Base-by-base conservation (phyloP, 306 rosid species). In the Neltuma alba region DNA sequence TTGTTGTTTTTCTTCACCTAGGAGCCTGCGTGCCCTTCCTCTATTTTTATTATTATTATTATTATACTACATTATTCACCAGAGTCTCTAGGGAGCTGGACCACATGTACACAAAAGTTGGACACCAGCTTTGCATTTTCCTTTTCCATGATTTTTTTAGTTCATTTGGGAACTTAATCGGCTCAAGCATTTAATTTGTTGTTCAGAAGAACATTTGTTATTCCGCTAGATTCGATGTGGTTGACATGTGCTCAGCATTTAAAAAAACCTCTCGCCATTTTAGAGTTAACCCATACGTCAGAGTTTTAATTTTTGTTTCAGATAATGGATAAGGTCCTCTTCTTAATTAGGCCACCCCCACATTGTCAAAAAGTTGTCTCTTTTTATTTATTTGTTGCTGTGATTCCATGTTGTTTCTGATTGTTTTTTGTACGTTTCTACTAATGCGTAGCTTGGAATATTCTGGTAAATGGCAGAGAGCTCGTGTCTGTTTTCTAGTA, bases 231-330 rank as follows among this genome's bases (percentile, higher is more conserved):
- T 44, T 68, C 45, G 11, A 55, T 67, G n/a, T 34, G 3, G 55
- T 23, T 55, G 34, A 34, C 76, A 25, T 47, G 70, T 55, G 75
- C 63, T 31, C 14, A 18, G 64, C 78, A 28, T 34, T 75, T n/a
- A n/a, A n/a, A 69, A 25, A 75, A 62, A 62, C 55, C 60, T 40
- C 18, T 68, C 21, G 69, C 74, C 71, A 28, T 47, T 60, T 7
- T 8, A 38, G 61, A 33, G 37, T 47, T 72, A 33, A 20, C 73
- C 34, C 33, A 40, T 44, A 27, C 6, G 54, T 28, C 34, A 20
- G 18, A 7, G 27, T 50, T 52, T 11, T 52, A 20, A 20, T 52
- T 52, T n/a, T 52, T 7, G 58, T 2, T 8, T 52, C 12, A 52
- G 23, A 20, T 20, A n/a, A n/a, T 20, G 58, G 25, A n/a, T 52